Evolutionary conservation across 495 filamentous ascomycete genomes (phyloP).

Genomic region (Trichocladium antarcticum): DNA sequence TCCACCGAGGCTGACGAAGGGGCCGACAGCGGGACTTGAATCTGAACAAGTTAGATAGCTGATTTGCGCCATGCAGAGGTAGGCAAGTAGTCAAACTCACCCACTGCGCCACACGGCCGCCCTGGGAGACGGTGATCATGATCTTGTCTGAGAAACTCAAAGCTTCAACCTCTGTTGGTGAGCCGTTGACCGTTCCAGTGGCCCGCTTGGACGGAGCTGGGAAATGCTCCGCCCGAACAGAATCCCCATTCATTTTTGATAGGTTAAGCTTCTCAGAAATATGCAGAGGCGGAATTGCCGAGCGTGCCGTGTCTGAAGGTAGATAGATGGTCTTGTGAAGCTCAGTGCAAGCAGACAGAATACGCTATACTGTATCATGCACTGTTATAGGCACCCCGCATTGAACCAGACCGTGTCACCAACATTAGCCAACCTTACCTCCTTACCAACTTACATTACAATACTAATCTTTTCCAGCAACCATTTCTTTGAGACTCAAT

Average conservation of each 20-base stretch:
- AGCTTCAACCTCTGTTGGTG: constrained; percentile 58
- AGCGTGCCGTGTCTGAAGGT: too few relatives aligned
- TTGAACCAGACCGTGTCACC: too few relatives aligned
- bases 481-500: too few relatives aligned
- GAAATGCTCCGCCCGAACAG: constrained; percentile 43
- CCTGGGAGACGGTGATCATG: constrained; percentile 77
- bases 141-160: constrained; percentile 84
- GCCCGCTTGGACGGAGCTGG: constrained; percentile 64
- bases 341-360: too few relatives aligned
- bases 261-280: background rate
- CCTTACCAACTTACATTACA: too few relatives aligned
- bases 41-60: constrained; percentile 35
- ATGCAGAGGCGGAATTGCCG: too few relatives aligned
- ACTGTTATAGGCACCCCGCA: too few relatives aligned
- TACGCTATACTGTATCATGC: too few relatives aligned
- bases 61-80: background rate
- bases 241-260: constrained; percentile 14
- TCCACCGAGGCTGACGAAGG: constrained; percentile 48
- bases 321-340: too few relatives aligned
- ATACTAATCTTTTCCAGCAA: too few relatives aligned
- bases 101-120: constrained; percentile 84
- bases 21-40: constrained; percentile 75
- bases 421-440: too few relatives aligned
- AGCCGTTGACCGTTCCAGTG: constrained; percentile 51
- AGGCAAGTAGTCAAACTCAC: constrained; percentile 36